Evolutionary conservation across 208 protist genomes (phyloP).

Genomic region (Leishmania arabica): DNA sequence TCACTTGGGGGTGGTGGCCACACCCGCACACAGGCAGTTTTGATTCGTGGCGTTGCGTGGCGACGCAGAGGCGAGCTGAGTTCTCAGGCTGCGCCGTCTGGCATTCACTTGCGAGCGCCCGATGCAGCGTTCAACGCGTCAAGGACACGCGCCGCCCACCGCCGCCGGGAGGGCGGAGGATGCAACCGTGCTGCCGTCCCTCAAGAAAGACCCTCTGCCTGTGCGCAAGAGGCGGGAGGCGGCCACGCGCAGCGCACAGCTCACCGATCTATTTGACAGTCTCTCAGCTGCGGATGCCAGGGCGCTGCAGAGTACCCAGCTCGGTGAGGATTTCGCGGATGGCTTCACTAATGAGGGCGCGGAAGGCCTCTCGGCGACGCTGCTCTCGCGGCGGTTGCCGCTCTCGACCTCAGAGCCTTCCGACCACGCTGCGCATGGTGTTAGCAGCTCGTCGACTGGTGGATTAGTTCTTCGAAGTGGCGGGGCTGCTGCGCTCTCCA

Average conservation of each 20-base stretch:
- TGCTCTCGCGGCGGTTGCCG: not conserved
- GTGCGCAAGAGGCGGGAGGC: conserved; percentile 1
- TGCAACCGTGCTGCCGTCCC: not conserved
- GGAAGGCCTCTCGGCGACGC: not conserved
- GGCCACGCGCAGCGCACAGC: conserved; percentile 15
- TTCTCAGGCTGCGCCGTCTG: too few species aligned
- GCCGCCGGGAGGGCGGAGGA: too few species aligned
- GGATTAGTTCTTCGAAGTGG: conserved; percentile 28
- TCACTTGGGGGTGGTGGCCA: not conserved
- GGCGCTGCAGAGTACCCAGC: not conserved
- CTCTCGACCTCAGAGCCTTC: not conserved
- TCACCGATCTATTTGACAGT: conserved; percentile 16
- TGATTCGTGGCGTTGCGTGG: not conserved
- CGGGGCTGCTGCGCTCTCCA: conserved; percentile 29
- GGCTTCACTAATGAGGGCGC: not conserved
- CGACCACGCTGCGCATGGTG: not conserved
- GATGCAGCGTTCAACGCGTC: not conserved
- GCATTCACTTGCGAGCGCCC: not conserved
- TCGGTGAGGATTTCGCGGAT: not conserved
- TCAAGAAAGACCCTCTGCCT: not conserved
- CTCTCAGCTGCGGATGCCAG: conserved; percentile 11
- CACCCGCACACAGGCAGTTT: not conserved
- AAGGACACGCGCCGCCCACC: not conserved
- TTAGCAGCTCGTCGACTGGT: conserved; percentile 3
- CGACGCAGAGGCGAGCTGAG: not conserved